Conservation (phyloP, 495 filamentous ascomycete genomes). For the Aspergillus kassunensis region DNA sequence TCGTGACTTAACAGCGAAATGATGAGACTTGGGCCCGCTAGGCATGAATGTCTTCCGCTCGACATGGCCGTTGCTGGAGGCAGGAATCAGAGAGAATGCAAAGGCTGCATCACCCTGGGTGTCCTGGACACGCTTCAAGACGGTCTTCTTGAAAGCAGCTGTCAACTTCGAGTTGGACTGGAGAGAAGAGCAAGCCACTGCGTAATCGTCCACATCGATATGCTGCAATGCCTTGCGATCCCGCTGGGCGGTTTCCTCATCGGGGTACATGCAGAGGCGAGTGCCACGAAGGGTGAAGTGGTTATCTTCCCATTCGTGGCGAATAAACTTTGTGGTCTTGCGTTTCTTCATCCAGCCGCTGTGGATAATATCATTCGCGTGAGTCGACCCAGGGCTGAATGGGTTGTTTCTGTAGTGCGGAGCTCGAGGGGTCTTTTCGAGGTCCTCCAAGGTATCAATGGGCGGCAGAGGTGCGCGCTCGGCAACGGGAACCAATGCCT, state of each 20-base stretch:
- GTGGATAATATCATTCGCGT: constrained; percentile 50
- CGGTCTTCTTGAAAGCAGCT: constrained; percentile 82
- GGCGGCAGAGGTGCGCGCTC: constrained; percentile 20
- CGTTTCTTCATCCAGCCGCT: constrained; percentile 93
- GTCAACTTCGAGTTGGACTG: constrained; percentile 72
- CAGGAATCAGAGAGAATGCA: constrained; percentile 85
- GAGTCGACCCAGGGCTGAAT: constrained; percentile 18
- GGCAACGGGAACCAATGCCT: constrained; percentile 11
- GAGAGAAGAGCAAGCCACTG: constrained; percentile 80
- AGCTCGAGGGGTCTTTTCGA: constrained; percentile 25
- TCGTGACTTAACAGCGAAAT: constrained; percentile 82
- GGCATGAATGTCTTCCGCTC: constrained; percentile 48
- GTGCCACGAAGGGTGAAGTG: constrained; percentile 87
- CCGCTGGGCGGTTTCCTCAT: constrained; percentile 50
- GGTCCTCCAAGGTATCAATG: constrained; percentile 32
- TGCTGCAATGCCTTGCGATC: constrained; percentile 60
- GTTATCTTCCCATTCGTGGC: constrained; percentile 90
- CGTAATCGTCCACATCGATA: constrained; percentile 94
- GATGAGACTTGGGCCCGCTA: constrained; percentile 70
- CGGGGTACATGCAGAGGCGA: constrained; percentile 73
- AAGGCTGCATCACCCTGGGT: constrained; percentile 61
- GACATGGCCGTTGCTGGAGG: constrained; percentile 34
- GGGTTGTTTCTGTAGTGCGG: constrained; percentile 22
- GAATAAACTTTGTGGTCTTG: constrained; percentile 77
- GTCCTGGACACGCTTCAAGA: constrained; percentile 56